phyloP scores from a whole-genome alignment of 1,284 basidiomycete species.

The Coniferiporia sulphurascens region DNA sequence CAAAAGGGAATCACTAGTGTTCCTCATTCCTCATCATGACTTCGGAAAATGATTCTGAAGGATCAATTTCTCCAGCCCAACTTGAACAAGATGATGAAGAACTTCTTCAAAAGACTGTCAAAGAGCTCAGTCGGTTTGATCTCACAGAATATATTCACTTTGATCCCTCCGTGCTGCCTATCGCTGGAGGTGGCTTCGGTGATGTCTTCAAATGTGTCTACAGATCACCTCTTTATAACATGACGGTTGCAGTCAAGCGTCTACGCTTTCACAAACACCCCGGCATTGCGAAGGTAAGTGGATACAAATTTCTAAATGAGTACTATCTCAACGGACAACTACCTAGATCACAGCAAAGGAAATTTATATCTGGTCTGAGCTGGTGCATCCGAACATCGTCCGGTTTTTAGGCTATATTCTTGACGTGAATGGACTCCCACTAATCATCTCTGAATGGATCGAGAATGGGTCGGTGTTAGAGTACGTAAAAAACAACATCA shows the following conservation, averaged over 20 bases:
- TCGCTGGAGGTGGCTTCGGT: background rate
- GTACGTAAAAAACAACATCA: background rate
- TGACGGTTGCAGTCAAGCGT: conserved; percentile 12
- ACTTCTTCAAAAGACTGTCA: no score
- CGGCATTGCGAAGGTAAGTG: background rate
- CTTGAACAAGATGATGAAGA: no score
- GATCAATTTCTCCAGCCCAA: no score
- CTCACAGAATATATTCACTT: background rate
- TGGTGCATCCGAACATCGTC: conserved; percentile 11
- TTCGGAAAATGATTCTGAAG: no score
- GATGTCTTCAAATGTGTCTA: background rate
- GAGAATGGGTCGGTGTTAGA: background rate
- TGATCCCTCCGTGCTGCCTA: background rate
- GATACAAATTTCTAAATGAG: background rate
- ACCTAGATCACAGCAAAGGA: conserved; percentile 9
- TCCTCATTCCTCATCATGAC: no score
- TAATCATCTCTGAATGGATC: conserved; percentile 12
- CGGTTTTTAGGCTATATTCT: conserved; percentile 4
- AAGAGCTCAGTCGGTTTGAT: no score
- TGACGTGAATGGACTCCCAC: background rate
- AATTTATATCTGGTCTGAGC: conserved; percentile 13
- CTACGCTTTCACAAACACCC: background rate
- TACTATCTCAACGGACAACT: background rate
- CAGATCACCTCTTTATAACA: background rate
- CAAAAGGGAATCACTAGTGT: no score